These are phyloP conservation scores for Suaeda aralocaspica DNA, from an alignment of 148 eudicot species.

Conservation along the genomic window DNA sequence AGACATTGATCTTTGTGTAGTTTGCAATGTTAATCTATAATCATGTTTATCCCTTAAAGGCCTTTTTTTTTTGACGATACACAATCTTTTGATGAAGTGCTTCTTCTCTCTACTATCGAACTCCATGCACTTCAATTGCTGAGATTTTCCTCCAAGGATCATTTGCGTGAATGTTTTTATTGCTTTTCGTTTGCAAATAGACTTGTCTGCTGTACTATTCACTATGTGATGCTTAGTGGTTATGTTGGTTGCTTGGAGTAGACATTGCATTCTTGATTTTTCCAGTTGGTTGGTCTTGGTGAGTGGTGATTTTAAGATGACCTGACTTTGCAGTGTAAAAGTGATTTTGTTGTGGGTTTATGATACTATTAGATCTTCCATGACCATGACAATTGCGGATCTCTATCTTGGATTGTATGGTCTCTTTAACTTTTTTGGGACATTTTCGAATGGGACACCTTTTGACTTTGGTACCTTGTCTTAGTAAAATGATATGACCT, in stretches of 20 bases:
- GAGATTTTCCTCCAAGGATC: background rate
- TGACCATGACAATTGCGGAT: no score
- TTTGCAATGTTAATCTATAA: no score
- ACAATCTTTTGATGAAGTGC: background rate
- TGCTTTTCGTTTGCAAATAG: background rate
- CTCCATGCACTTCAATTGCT: background rate
- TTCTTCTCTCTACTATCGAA: background rate
- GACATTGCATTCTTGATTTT: background rate
- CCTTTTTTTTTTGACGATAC: background rate
- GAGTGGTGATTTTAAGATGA: background rate
- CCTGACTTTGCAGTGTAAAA: no score
- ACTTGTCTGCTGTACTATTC: background rate
- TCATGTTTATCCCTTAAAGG: background rate
- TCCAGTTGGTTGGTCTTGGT: background rate
- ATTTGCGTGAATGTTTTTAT: background rate
- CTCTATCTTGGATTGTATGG: no score
- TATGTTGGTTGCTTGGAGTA: background rate
- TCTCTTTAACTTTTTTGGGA: no score
- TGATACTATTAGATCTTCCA: no score
- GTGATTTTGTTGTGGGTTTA: no score
- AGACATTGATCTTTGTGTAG: background rate
- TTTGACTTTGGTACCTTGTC: background rate
- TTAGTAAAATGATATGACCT: no score
- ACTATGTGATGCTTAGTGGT: background rate
- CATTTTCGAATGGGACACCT: no score